Evolutionary conservation across 2,329 filamentous ascomycete genomes (phyloP).

Genomic region (Pyrenophora tritici-repentis): DNA sequence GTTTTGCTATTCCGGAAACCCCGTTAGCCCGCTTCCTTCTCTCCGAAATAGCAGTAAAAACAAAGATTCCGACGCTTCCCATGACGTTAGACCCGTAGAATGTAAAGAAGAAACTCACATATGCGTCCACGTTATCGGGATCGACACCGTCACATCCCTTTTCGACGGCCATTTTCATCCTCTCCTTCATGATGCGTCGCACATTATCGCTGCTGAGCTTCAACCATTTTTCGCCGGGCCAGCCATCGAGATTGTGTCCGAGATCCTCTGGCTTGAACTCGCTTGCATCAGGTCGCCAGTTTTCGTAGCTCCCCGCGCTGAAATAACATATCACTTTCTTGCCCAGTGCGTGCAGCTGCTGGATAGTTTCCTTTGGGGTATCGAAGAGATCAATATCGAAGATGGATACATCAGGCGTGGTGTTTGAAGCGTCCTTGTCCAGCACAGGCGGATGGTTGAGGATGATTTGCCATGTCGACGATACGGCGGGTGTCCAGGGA

Average conservation of each 20-base stretch:
- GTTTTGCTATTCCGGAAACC: slow-evolving; percentile 50
- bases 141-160: slow-evolving; percentile 73
- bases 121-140: slow-evolving; percentile 73
- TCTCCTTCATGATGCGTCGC: slow-evolving; percentile 65
- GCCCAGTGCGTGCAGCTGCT: slow-evolving; percentile 54
- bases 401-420: slow-evolving; percentile 58
- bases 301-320: slow-evolving; percentile 71
- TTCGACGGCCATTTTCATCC: slow-evolving; percentile 62
- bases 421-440: slow-evolving; percentile 35
- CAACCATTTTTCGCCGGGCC: slow-evolving; percentile 71
- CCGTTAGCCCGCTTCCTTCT: background rate
- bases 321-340: slow-evolving; percentile 77
- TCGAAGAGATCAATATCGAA: slow-evolving; percentile 68
- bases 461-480: slow-evolving; percentile 66
- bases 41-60: no score
- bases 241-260: slow-evolving; percentile 64
- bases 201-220: slow-evolving; percentile 63
- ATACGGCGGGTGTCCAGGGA: slow-evolving; percentile 60
- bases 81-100: background rate
- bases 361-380: slow-evolving; percentile 55
- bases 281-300: slow-evolving; percentile 62
- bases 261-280: slow-evolving; percentile 62
- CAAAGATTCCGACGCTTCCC: background rate
- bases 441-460: slow-evolving; percentile 48
- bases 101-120: slow-evolving; percentile 49